phyloP scores from a whole-genome alignment of 2,329 filamentous ascomycete species.

The Nothophaeocryptopus gaeumannii region DNA sequence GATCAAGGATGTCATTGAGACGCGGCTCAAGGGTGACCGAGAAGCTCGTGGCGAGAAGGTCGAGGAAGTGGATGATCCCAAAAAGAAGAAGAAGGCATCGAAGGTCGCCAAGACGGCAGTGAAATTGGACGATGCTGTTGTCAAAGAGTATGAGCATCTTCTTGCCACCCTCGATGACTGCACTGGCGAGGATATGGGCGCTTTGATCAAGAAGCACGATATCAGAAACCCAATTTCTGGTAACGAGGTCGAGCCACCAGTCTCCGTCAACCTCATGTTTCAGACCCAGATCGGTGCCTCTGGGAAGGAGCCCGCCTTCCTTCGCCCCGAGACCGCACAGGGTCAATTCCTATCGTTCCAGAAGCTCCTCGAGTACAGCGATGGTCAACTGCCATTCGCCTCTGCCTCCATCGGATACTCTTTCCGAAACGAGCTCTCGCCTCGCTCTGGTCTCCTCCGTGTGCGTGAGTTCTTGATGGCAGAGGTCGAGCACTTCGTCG shows the following conservation, averaged over 20 bases:
- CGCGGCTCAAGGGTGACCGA: conserved; percentile 83
- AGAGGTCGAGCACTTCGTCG: conserved; percentile 97
- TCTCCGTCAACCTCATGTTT: conserved; percentile 99
- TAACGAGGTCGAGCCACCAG: conserved; percentile 72
- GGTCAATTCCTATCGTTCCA: conserved; percentile 97
- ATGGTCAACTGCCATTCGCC: conserved; percentile 91
- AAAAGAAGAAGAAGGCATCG: conserved; percentile 80
- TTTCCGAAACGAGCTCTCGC: conserved; percentile 97
- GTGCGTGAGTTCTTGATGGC: conserved; percentile 99
- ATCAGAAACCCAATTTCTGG: conserved; percentile 84
- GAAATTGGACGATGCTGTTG: conserved; percentile 81
- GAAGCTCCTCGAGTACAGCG: conserved; percentile 95
- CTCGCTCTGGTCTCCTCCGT: conserved; percentile 81
- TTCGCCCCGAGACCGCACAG: conserved; percentile 93
- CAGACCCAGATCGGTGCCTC: conserved; percentile 91
- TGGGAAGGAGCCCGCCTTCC: conserved; percentile 78
- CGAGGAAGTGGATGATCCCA: conserved; percentile 71
- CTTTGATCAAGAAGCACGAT: conserved; percentile 86
- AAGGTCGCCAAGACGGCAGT: conserved; percentile 66
- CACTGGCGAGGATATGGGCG: conserved; percentile 77
- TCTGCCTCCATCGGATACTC: conserved; percentile 97
- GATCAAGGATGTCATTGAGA: conserved; percentile 89
- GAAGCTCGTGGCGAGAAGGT: conserved; percentile 80
- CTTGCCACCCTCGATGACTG: conserved; percentile 96
- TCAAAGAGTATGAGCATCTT: conserved; percentile 86